A percentile compares a stretch with the other conserved stretches of the same genome.
Evolutionary conservation across 306 rosid genomes (phyloP).

Genomic region (Vigna hirtella): DNA sequence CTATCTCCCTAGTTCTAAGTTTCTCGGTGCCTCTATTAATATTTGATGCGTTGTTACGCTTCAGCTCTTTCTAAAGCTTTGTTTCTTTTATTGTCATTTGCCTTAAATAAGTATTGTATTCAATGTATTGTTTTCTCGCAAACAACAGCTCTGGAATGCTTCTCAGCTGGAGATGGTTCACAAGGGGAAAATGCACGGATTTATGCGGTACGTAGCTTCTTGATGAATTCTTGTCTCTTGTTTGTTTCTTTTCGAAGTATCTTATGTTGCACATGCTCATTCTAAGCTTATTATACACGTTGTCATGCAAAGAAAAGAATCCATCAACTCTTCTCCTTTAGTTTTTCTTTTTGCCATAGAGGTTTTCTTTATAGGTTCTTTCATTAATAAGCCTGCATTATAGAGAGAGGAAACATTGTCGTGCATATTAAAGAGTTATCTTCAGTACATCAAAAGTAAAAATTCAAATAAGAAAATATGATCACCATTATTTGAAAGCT

Average conservation of each 20-base stretch:
- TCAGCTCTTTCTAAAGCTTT: slow-evolving; percentile 14
- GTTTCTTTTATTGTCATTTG: slow-evolving; percentile 16
- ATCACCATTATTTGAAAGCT: slow-evolving; percentile 12
- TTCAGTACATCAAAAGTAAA: too few species aligned
- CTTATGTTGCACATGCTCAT: slow-evolving; percentile 1
- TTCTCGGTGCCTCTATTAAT: slow-evolving; percentile 1
- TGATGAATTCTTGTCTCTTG: slow-evolving; percentile 5
- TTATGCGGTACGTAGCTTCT: slow-evolving; percentile 73
- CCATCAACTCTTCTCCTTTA: slow-evolving; percentile 1
- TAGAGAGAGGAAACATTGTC: too few species aligned
- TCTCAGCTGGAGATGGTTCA: slow-evolving; percentile 94
- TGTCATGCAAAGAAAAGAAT: slow-evolving; percentile 10
- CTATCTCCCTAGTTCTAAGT: not conserved
- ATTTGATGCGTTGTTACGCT: slow-evolving; percentile 18
- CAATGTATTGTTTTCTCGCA: slow-evolving; percentile 23
- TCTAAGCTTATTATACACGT: not conserved
- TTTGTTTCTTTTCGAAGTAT: slow-evolving; percentile 37
- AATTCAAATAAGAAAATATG: not conserved
- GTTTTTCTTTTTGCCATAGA: too few species aligned
- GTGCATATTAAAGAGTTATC: too few species aligned
- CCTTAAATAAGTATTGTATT: slow-evolving; percentile 7
- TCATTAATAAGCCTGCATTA: too few species aligned
- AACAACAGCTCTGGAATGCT: slow-evolving; percentile 95
- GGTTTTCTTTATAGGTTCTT: too few species aligned
- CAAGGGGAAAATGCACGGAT: slow-evolving; percentile 97